These are phyloP conservation scores for Rhinocladiella mackenziei DNA, from an alignment of 2,329 filamentous ascomycete species.

Conservation along the genomic window DNA sequence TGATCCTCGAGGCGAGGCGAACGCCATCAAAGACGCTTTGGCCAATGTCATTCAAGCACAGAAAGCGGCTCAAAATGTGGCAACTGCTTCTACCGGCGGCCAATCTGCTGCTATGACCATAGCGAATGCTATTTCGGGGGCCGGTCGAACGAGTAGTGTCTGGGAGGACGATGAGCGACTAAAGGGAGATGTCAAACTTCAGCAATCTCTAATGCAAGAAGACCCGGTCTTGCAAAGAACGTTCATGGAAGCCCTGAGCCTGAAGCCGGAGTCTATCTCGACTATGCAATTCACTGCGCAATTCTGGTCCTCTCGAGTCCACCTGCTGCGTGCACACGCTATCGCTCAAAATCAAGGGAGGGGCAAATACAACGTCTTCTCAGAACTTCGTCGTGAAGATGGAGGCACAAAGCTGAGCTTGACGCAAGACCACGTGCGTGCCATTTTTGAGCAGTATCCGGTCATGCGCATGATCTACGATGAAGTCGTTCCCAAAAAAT, in stretches of 20 bases:
- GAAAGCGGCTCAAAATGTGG: slow-evolving; percentile 50
- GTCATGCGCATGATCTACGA: slow-evolving; percentile 87
- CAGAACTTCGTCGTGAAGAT: slow-evolving; percentile 76
- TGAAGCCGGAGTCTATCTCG: slow-evolving; percentile 79
- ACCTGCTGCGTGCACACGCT: slow-evolving; percentile 81
- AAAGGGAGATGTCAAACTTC: slow-evolving; percentile 72
- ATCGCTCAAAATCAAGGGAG: slow-evolving; percentile 82
- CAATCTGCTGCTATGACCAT: slow-evolving; percentile 71
- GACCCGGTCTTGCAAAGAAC: slow-evolving; percentile 72
- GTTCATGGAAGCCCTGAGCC: slow-evolving; percentile 77
- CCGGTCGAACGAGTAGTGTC: slow-evolving; percentile 47
- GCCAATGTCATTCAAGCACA: slow-evolving; percentile 69
- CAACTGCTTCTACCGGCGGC: slow-evolving; percentile 33
- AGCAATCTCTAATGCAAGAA: slow-evolving; percentile 81
- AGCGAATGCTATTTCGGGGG: slow-evolving; percentile 62
- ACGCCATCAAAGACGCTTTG: slow-evolving; percentile 75
- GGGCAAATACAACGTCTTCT: slow-evolving; percentile 89
- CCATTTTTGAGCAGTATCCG: slow-evolving; percentile 90
- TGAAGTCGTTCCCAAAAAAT: slow-evolving; percentile 72
- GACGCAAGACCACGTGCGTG: slow-evolving; percentile 83
- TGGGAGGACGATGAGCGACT: slow-evolving; percentile 80
- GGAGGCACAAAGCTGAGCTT: slow-evolving; percentile 76
- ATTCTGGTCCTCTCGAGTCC: slow-evolving; percentile 89
- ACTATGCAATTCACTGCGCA: slow-evolving; percentile 79
- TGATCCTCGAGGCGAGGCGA: slow-evolving; percentile 76